Evolutionary conservation across 148 eudicot species (phyloP), one percentile per base, ranked within the genome.

Genomic region (Camellia granthamiana): DNA sequence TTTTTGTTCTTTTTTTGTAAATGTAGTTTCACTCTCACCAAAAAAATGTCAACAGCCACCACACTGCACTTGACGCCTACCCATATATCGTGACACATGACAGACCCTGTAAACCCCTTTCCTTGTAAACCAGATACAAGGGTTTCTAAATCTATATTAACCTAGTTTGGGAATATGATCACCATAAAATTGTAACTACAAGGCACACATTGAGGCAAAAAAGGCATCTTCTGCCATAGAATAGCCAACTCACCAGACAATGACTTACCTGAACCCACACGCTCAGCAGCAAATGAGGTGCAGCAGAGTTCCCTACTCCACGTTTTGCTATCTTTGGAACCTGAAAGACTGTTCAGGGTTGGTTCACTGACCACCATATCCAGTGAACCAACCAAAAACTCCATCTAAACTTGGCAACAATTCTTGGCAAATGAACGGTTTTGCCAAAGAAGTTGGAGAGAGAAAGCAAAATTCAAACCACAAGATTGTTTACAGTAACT

Each of bases 171-270:
- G 51, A 47, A 47, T 47, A 3, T 47, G 51, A 47, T 47, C 51
- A 6, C 51, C 6, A 47, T 47, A 47, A 47, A 47, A 6, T 47
- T 47, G 51, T 6, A 47, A 47, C 51, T 47, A 47, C 51, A 47
- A n/a, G 51, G 6, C 51, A 47, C 14, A 68, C 69, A 10, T 30
- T 44, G 61, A 65, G 63, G 70, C 61, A 44, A 16, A 46, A 80
- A 59, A 52, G 83, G 81, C 66, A 54, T 65, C 74, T 76, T 80
- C 86, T 59, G 69, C 61, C 75, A 75, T 80, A 81, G 86, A 84
- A 77, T 75, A 59, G 55, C 80, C 60, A 47, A 47, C 51, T 47
- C 51, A 47, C 51, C 51, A 47, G 51, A 47, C 51, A 47, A 47
- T 47, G 51, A 59, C 74, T 42, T 5, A 43, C 5, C 55, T 72